Percentiles rank a stretch among this genome's conserved stretches.
Evolutionary conservation across 768 basidiomycete species (phyloP).

Genomic region (Polyporus arcularius): DNA sequence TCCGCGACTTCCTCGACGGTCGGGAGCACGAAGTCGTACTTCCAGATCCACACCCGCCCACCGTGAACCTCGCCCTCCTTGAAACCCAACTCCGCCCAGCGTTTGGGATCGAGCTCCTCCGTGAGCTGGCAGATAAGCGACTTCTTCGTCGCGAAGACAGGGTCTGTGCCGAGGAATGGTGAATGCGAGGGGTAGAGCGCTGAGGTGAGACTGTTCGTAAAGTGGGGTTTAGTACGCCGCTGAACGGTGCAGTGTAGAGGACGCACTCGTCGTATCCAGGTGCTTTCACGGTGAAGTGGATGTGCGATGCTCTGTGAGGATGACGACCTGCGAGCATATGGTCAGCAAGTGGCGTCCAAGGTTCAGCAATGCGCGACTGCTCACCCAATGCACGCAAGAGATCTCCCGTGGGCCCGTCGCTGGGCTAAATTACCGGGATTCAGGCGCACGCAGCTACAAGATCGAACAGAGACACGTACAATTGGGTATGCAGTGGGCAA

Average conservation of each 20-base stretch:
- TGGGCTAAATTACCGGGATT: constrained; percentile 22
- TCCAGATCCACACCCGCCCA: constrained; percentile 36
- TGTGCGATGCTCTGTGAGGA: constrained; percentile 36
- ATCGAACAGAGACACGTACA: constrained; percentile 16
- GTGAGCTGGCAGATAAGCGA: constrained; percentile 33
- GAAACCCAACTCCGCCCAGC: constrained; percentile 34
- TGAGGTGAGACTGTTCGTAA: constrained; percentile 28
- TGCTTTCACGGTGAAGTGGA: constrained; percentile 35
- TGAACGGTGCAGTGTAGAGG: neutral
- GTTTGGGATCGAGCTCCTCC: constrained; percentile 28
- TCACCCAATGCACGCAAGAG: constrained; percentile 29
- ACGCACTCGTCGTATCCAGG: constrained; percentile 37
- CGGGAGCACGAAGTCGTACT: constrained; percentile 34
- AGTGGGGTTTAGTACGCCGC: neutral
- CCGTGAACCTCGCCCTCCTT: constrained; percentile 31
- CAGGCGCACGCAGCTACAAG: neutral
- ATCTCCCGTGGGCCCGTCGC: constrained; percentile 33
- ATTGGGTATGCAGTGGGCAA: constrained; percentile 37
- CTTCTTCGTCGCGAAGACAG: constrained; percentile 38
- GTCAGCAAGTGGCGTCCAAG: neutral
- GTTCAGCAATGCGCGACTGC: neutral
- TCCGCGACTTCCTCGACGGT: constrained; percentile 31
- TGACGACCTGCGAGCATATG: constrained; percentile 25
- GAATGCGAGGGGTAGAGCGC: constrained; percentile 37
- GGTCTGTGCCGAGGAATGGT: constrained; percentile 38